Percentiles rank a stretch among this genome's conserved stretches.
Evolutionary conservation across 192 early-diverging fungal genomes (phyloP).

Genomic region (Backusella westeae): DNA sequence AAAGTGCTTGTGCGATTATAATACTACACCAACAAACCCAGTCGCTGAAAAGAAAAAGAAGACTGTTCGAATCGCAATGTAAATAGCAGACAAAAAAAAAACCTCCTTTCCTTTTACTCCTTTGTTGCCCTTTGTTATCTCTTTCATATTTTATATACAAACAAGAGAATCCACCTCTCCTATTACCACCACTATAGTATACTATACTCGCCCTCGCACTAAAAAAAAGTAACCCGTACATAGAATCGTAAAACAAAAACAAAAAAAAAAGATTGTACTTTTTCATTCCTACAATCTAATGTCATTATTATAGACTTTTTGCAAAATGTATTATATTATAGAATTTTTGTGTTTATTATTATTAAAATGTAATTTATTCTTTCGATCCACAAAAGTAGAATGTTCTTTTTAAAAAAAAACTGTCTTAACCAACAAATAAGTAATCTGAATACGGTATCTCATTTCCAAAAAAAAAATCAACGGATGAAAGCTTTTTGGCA

Average conservation of each 20-base stretch:
- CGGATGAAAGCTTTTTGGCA: too few species aligned
- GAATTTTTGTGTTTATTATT: background rate
- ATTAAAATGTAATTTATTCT: background rate
- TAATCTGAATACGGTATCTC: too few species aligned
- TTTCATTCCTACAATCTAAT: background rate
- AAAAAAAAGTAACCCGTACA: background rate
- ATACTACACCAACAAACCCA: background rate
- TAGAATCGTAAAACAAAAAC: too few species aligned
- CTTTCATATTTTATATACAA: background rate
- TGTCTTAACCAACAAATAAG: too few species aligned
- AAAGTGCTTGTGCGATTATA: slow-evolving; percentile 9
- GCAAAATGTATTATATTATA: background rate
- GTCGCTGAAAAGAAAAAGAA: slow-evolving; percentile 10
- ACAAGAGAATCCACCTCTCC: too few species aligned
- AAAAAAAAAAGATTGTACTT: background rate
- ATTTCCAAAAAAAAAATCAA: too few species aligned
- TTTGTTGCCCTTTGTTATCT: background rate
- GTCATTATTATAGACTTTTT: background rate
- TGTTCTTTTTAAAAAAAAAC: background rate
- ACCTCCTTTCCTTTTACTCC: background rate
- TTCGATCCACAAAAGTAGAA: background rate
- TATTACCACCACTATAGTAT: too few species aligned
- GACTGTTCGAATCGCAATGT: slow-evolving; percentile 18
- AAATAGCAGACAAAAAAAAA: background rate
- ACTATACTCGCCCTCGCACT: too few species aligned